Evolutionary conservation across 2,329 filamentous ascomycete genomes (phyloP).

Genomic region (Colletotrichum destructivum): DNA sequence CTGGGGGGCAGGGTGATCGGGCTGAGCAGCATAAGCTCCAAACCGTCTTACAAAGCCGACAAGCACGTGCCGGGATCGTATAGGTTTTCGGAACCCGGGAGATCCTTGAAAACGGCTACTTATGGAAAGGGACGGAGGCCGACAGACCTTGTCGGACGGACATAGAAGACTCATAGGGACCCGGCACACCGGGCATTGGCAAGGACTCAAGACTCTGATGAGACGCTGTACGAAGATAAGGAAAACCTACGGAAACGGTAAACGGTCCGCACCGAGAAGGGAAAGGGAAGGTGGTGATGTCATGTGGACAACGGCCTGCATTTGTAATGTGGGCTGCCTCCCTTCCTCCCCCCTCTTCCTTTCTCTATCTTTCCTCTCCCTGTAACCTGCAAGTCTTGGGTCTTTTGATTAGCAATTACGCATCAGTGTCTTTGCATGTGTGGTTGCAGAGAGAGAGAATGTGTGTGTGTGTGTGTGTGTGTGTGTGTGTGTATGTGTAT

Average conservation of each 20-base stretch:
- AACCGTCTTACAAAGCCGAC: not conserved
- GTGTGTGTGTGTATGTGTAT: not conserved
- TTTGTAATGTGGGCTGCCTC: not conserved
- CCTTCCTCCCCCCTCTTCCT: too few relatives aligned
- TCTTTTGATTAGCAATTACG: too few relatives aligned
- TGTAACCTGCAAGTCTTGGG: too few relatives aligned
- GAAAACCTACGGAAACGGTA: not conserved
- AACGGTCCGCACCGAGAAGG: slow-evolving; percentile 20
- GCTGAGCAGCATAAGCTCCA: too few relatives aligned
- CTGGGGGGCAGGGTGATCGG: too few relatives aligned
- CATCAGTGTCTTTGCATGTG: not conserved
- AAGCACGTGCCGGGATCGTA: slow-evolving; percentile 13
- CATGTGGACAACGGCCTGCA: slow-evolving; percentile 2
- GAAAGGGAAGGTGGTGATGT: slow-evolving; percentile 1
- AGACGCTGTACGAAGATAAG: too few relatives aligned
- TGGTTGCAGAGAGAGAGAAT: not conserved
- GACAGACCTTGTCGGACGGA: not conserved
- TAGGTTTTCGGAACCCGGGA: not conserved
- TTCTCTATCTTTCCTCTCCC: too few relatives aligned
- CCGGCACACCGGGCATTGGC: too few relatives aligned
- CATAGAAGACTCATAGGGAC: not conserved
- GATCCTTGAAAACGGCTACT: not conserved
- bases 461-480: not conserved
- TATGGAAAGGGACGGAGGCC: not conserved
- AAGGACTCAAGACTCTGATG: too few relatives aligned